Evolutionary conservation across 306 rosid species (phyloP).

Genomic region (Ceratonia siliqua): DNA sequence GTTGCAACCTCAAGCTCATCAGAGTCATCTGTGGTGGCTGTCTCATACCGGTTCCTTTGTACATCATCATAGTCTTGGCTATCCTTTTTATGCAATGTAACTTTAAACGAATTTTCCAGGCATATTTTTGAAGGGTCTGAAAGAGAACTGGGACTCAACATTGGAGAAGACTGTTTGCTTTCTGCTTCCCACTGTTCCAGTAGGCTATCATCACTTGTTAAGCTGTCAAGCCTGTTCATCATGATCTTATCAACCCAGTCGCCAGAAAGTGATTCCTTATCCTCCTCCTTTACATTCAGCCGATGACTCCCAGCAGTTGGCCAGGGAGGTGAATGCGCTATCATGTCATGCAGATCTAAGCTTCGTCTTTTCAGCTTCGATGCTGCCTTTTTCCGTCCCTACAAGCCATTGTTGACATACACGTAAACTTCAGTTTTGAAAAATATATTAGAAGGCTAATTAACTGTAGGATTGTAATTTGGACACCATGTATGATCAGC

Average conservation of each 20-base stretch:
- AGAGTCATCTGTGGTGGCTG: constrained; percentile 49
- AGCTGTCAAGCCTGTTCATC: constrained; percentile 45
- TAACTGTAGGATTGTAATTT: neutral
- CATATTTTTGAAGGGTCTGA: constrained; percentile 49
- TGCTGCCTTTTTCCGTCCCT: constrained; percentile 45
- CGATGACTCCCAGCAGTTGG: constrained; percentile 25
- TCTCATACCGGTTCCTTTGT: constrained; percentile 38
- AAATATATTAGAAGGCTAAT: neutral
- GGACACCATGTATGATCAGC: neutral
- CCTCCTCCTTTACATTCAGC: constrained; percentile 50
- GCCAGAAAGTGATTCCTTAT: constrained; percentile 52
- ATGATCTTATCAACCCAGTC: constrained; percentile 50
- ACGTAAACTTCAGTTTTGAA: constrained; percentile 11
- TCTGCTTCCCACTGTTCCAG: constrained; percentile 53
- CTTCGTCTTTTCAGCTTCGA: constrained; percentile 60
- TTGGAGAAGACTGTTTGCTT: constrained; percentile 45
- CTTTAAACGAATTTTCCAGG: constrained; percentile 36
- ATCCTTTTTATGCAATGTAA: constrained; percentile 39
- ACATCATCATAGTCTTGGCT: constrained; percentile 38
- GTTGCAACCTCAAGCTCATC: constrained; percentile 77
- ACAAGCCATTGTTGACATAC: constrained; percentile 3
- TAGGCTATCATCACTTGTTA: constrained; percentile 45
- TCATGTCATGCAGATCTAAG: constrained; percentile 64
- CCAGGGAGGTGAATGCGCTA: constrained; percentile 47
- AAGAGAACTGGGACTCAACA: constrained; percentile 44